A percentile compares a stretch with the other conserved stretches of the same genome.
Conservation (phyloP, 2,329 filamentous ascomycete species). For the Plenodomus biglobosus region DNA sequence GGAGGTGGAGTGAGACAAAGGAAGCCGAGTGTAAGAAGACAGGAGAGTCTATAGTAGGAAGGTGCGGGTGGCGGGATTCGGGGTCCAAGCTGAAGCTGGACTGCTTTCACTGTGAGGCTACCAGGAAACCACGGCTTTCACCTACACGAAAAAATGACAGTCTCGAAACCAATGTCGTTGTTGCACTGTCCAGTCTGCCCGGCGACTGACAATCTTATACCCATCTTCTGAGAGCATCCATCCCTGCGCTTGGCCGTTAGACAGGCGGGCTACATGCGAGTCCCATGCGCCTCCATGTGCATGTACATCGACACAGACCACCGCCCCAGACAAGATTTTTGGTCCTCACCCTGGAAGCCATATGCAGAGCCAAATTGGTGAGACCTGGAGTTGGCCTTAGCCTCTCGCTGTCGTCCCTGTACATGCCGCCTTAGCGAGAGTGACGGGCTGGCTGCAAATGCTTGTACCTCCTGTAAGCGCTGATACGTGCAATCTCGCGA, state of each 20-base stretch:
- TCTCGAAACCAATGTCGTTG: conserved; percentile 18
- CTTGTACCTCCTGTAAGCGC: conserved; percentile 29
- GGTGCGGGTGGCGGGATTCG: not conserved
- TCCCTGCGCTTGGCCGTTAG: conserved; percentile 30
- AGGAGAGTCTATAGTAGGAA: not conserved
- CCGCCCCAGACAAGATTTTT: conserved; percentile 17
- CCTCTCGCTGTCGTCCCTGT: conserved; percentile 21
- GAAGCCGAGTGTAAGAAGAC: not conserved
- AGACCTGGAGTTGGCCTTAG: conserved; percentile 34
- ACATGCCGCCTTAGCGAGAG: conserved; percentile 28
- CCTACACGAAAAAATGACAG: not conserved
- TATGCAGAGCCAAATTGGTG: conserved; percentile 36
- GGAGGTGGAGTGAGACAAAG: too few relatives aligned
- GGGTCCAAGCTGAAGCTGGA: too few relatives aligned
- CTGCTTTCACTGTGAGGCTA: too few relatives aligned
- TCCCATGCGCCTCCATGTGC: conserved; percentile 32
- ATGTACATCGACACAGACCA: conserved; percentile 31
- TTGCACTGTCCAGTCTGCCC: conserved; percentile 13
- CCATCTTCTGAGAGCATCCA: conserved; percentile 15
- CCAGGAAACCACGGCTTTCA: too few relatives aligned
- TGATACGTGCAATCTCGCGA: conserved; percentile 32
- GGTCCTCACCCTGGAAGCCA: conserved; percentile 27
- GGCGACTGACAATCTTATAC: conserved; percentile 36
- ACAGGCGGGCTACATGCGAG: conserved; percentile 30
- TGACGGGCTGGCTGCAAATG: conserved; percentile 25